A percentile compares a stretch with the other conserved stretches of the same genome.
These are phyloP conservation scores for Cubamyces lactineus DNA, from an alignment of 768 basidiomycete genomes.

Conservation along the genomic window DNA sequence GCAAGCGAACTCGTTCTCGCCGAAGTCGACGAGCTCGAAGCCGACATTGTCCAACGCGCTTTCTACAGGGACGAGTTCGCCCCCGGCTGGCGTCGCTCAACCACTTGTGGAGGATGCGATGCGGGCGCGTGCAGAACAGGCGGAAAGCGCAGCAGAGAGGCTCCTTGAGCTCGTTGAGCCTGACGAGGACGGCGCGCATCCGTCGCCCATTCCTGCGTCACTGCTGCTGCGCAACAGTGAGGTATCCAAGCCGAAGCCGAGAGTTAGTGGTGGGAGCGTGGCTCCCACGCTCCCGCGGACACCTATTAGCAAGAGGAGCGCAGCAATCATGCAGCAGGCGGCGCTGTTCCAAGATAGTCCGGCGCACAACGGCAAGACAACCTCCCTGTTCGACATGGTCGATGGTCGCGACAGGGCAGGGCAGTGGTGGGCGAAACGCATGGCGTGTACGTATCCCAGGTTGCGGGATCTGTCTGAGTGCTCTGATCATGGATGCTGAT, in stretches of 20 bases:
- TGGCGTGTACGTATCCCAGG: conserved; percentile 55
- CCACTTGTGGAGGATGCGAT: conserved; percentile 82
- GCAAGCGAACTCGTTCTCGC: conserved; percentile 54
- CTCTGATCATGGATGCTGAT: conserved; percentile 27
- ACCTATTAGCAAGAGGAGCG: conserved; percentile 57
- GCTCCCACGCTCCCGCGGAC: conserved; percentile 55
- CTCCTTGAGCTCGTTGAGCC: conserved; percentile 85
- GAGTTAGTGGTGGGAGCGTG: conserved; percentile 18
- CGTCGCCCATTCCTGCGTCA: conserved; percentile 58
- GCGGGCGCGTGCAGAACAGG: conserved; percentile 87
- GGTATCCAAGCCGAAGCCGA: conserved; percentile 13
- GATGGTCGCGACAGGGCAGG: conserved; percentile 70
- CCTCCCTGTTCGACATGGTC: conserved; percentile 71
- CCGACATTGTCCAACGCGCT: conserved; percentile 57
- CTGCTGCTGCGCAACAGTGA: conserved; percentile 48
- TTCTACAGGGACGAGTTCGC: conserved; percentile 49
- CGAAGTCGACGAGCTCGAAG: conserved; percentile 50
- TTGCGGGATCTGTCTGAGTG: conserved; percentile 9
- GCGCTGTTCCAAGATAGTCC: conserved; percentile 86
- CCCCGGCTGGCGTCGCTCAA: conserved; percentile 45
- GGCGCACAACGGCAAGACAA: conserved; percentile 50
- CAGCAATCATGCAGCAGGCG: conserved; percentile 69
- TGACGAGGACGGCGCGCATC: conserved; percentile 59
- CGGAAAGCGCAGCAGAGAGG: conserved; percentile 89
- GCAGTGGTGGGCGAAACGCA: conserved; percentile 85